Conservation (phyloP, 257 asterid genomes). For the Rubia yunnanensis region DNA sequence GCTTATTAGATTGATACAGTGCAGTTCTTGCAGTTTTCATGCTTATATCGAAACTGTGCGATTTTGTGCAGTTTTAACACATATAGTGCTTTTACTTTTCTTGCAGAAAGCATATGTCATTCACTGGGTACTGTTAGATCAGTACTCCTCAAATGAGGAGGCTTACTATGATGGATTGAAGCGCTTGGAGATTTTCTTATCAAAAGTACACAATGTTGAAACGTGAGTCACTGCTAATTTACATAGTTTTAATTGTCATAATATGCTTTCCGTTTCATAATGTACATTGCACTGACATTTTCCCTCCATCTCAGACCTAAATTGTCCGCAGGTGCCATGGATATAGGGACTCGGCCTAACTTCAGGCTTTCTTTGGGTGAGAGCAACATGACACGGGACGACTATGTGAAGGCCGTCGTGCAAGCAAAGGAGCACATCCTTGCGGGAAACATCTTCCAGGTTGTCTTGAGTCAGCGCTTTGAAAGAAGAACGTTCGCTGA, state of each 20-base stretch:
- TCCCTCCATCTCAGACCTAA: slow-evolving; percentile 38
- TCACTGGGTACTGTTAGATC: slow-evolving; percentile 88
- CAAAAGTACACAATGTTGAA: slow-evolving; percentile 55
- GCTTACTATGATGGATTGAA: slow-evolving; percentile 70
- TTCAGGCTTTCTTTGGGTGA: slow-evolving; percentile 37
- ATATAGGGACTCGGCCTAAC: slow-evolving; percentile 33
- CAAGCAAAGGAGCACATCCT: slow-evolving; percentile 80
- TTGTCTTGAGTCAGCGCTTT: slow-evolving; percentile 80
- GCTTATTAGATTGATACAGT: no score
- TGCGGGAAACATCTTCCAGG: slow-evolving; percentile 85
- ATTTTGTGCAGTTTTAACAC: no score
- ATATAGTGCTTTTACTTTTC: neutral
- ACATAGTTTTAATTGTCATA: neutral
- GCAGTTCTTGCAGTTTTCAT: no score
- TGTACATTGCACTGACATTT: slow-evolving; percentile 7
- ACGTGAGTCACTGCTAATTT: slow-evolving; percentile 39
- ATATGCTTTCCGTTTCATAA: neutral
- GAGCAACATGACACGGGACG: slow-evolving; percentile 62
- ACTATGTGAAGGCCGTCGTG: slow-evolving; percentile 58
- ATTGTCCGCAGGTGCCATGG: slow-evolving; percentile 52
- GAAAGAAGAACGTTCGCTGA: slow-evolving; percentile 82
- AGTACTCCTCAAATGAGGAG: slow-evolving; percentile 42
- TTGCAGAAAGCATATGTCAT: slow-evolving; percentile 60
- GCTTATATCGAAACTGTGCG: no score
- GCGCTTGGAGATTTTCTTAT: slow-evolving; percentile 44